Conservation (phyloP, 768 basidiomycete species). For the Gloeostereum incarnatum region DNA sequence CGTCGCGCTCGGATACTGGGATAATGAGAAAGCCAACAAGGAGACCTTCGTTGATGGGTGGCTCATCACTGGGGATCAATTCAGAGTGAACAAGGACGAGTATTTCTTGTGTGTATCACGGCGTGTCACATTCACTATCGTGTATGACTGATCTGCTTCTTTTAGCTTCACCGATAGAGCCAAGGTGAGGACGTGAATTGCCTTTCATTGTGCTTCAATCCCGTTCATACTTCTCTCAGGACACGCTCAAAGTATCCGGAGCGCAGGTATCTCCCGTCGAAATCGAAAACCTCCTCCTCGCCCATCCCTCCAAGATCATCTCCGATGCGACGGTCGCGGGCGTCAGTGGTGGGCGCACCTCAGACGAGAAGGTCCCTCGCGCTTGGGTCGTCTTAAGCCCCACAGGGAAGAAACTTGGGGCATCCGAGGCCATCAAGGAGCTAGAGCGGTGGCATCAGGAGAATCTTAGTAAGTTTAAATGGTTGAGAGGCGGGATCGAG, state of each 20-base stretch:
- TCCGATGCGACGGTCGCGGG: conserved; percentile 65
- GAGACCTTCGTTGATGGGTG: conserved; percentile 68
- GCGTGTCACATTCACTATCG: background rate
- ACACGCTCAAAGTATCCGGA: conserved; percentile 75
- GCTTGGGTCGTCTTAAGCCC: conserved; percentile 71
- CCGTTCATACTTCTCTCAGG: conserved; percentile 26
- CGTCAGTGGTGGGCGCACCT: conserved; percentile 59
- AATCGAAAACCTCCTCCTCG: conserved; percentile 58
- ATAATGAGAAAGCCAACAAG: conserved; percentile 54
- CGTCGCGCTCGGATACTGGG: conserved; percentile 63
- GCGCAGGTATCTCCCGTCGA: conserved; percentile 75
- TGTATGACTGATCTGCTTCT: background rate
- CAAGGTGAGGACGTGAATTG: conserved; percentile 36
- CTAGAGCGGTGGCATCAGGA: conserved; percentile 55
- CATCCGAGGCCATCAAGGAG: conserved; percentile 25
- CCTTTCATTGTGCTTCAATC: conserved; percentile 1
- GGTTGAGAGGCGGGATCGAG: conserved; percentile 65
- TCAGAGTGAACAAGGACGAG: conserved; percentile 49
- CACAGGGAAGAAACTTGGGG: conserved; percentile 40
- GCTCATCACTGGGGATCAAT: conserved; percentile 68
- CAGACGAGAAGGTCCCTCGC: conserved; percentile 65
- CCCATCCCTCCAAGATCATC: conserved; percentile 53
- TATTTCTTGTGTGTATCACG: conserved; percentile 49
- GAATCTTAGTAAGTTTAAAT: conserved; percentile 67
- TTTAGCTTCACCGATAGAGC: conserved; percentile 63